Conservation (phyloP, 2,329 filamentous ascomycete species). For the Aspergillus japonicus region DNA sequence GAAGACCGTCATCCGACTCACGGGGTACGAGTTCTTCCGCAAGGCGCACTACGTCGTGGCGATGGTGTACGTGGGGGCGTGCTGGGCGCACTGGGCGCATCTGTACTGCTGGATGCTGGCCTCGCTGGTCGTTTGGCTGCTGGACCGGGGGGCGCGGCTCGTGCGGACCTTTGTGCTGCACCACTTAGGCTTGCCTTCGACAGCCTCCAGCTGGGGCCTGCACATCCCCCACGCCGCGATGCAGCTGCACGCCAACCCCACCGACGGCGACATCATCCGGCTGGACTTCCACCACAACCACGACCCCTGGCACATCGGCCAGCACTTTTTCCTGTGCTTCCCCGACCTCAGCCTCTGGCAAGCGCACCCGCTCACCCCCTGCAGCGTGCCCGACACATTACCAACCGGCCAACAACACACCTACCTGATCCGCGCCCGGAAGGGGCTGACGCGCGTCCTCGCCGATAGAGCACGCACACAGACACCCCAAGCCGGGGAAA, state of each 20-base stretch:
- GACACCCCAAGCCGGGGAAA: constrained; percentile 24
- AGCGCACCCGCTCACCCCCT: constrained; percentile 68
- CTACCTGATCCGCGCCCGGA: constrained; percentile 53
- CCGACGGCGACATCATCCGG: constrained; percentile 62
- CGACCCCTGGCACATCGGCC: constrained; percentile 62
- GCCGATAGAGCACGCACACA: constrained; percentile 22
- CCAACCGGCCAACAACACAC: constrained; percentile 22
- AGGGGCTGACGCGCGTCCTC: constrained; percentile 27
- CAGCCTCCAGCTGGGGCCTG: constrained; percentile 49
- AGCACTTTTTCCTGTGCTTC: constrained; percentile 72
- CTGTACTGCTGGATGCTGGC: constrained; percentile 69
- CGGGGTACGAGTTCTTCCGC: constrained; percentile 75
- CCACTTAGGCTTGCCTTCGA: constrained; percentile 44
- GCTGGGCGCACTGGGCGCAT: constrained; percentile 71
- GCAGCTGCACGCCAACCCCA: constrained; percentile 54
- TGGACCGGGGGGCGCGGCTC: constrained; percentile 62
- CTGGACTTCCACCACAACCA: constrained; percentile 65
- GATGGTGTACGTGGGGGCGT: constrained; percentile 71
- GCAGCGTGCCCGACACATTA: constrained; percentile 51
- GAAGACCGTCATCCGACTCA: constrained; percentile 59
- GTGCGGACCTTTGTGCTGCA: constrained; percentile 62
- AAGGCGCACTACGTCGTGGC: constrained; percentile 72
- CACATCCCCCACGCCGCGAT: constrained; percentile 53
- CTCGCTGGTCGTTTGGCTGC: constrained; percentile 61
- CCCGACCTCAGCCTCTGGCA: constrained; percentile 67